Evolutionary conservation across 106 monocot species (phyloP).

Genomic region (Acanthochlamys bracteata): DNA sequence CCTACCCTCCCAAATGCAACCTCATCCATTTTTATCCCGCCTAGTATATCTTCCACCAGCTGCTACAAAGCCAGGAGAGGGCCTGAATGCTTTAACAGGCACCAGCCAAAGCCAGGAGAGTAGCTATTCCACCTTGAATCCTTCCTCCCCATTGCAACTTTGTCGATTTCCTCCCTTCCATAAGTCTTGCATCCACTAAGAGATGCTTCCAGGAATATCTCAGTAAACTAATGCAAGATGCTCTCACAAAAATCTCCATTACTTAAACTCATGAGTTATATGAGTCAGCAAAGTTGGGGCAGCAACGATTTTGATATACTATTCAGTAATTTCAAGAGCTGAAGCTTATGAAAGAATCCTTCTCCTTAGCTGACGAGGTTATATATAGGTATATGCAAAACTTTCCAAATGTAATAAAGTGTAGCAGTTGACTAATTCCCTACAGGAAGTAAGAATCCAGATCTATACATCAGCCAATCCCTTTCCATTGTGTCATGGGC

Average conservation of each 20-base stretch:
- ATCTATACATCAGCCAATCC: no score
- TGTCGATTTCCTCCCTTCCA: conserved; percentile 64
- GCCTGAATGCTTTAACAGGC: conserved; percentile 87
- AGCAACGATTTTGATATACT: no score
- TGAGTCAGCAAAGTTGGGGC: no score
- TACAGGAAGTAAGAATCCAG: no score
- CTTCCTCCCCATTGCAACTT: conserved; percentile 83
- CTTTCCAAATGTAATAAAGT: no score
- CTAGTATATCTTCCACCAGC: conserved; percentile 78
- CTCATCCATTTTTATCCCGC: conserved; percentile 94
- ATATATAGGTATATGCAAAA: no score
- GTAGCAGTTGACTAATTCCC: no score
- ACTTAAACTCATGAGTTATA: no score
- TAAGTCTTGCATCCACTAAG: conserved; percentile 67
- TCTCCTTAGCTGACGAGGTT: no score
- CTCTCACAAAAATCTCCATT: background rate
- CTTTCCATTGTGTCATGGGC: no score
- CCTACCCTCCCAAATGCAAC: conserved; percentile 62
- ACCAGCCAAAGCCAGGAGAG: conserved; percentile 94
- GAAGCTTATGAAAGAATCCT: no score
- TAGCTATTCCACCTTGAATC: conserved; percentile 93
- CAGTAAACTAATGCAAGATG: background rate
- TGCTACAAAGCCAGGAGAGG: conserved; percentile 73
- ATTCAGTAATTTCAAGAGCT: no score
- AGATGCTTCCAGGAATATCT: background rate